A percentile compares a stretch with the other conserved stretches of the same genome.
Evolutionary conservation across 139 green algal genomes (phyloP).

Genomic region (Chlorella sp.): DNA sequence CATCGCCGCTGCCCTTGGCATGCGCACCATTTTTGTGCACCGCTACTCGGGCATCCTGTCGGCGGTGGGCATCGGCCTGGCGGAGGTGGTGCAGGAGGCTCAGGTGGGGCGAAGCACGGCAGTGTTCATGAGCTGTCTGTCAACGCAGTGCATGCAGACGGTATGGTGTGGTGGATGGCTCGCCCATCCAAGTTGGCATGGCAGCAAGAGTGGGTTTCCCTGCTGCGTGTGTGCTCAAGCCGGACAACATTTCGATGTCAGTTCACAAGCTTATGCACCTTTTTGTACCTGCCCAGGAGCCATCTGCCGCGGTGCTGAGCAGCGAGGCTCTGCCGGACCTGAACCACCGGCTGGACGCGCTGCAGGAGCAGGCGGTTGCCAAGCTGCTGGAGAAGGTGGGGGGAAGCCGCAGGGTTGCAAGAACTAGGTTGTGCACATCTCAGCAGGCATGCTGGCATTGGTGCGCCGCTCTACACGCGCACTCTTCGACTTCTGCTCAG

Average conservation of each 20-base stretch:
- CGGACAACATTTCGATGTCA: too few species aligned
- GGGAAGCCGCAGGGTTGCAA: not conserved
- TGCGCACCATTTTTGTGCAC: conserved; percentile 96
- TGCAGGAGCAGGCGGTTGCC: conserved; percentile 54
- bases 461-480: too few species aligned
- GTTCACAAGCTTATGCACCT: too few species aligned
- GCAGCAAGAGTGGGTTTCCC: too few species aligned
- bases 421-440: not conserved
- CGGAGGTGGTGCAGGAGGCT: conserved; percentile 92
- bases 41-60: conserved; percentile 90
- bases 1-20: conserved; percentile 90
- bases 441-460: not conserved
- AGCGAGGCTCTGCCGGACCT: conserved; percentile 41
- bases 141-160: too few species aligned
- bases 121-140: too few species aligned
- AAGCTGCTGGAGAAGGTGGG: conserved; percentile 63
- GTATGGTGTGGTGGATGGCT: too few species aligned
- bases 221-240: too few species aligned
- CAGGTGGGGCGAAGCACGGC: conserved; percentile 57
- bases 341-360: conserved; percentile 60
- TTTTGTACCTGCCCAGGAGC: conserved; percentile 65
- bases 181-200: too few species aligned
- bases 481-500: too few species aligned
- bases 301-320: conserved; percentile 60
- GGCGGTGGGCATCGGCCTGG: conserved; percentile 95